Evolutionary conservation across 306 rosid species (phyloP).

Genomic region (Rosa lucieae): DNA sequence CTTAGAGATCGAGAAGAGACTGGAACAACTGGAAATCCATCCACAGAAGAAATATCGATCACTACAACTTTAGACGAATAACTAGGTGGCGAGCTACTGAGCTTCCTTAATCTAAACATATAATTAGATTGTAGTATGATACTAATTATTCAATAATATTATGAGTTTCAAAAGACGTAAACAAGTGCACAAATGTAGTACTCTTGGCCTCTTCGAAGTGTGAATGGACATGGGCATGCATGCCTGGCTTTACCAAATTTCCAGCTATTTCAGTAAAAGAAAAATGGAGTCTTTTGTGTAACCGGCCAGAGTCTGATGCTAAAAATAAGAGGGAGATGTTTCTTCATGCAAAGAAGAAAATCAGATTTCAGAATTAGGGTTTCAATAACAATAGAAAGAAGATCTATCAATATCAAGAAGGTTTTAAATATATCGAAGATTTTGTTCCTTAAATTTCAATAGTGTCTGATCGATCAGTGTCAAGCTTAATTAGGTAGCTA

Average conservation of each 20-base stretch:
- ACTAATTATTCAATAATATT: background rate
- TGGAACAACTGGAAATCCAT: background rate
- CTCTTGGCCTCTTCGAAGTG: background rate
- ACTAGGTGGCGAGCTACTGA: background rate
- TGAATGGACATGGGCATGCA: constrained; percentile 11
- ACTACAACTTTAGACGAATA: background rate
- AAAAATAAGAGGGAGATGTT: background rate
- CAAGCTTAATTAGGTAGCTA: background rate
- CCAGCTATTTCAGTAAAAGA: background rate
- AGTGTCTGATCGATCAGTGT: background rate
- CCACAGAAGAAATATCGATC: background rate
- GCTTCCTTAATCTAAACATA: background rate
- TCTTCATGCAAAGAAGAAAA: constrained; percentile 14
- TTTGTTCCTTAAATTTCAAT: background rate
- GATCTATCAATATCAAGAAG: background rate
- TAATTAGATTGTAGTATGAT: background rate
- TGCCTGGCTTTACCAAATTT: background rate
- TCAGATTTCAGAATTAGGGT: constrained; percentile 9
- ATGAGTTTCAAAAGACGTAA: background rate
- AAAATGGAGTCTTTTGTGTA: constrained; percentile 1
- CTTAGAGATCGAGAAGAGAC: background rate
- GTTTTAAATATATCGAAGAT: background rate
- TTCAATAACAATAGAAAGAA: background rate
- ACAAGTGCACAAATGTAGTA: background rate
- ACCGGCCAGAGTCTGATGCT: background rate